Evolutionary conservation across 2,329 filamentous ascomycete genomes (phyloP).

Genomic region (Ophiostoma sp.): DNA sequence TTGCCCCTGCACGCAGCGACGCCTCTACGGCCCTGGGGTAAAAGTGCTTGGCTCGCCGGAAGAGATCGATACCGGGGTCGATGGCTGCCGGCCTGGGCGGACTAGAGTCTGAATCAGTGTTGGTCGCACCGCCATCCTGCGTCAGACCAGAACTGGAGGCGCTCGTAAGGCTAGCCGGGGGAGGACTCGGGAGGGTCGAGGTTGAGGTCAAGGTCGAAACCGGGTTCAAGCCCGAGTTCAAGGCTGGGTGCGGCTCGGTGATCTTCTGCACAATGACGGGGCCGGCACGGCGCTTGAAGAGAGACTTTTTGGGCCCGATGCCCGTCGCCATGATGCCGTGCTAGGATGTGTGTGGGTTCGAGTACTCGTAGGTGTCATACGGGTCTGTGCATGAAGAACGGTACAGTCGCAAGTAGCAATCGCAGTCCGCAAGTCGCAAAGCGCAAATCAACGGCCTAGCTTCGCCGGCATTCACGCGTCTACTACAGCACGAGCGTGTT

Average conservation of each 20-base stretch:
- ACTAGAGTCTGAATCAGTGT: background rate
- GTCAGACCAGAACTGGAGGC: background rate
- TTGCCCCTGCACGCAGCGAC: background rate
- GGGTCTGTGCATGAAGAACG: background rate
- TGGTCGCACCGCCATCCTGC: background rate
- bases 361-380: too few relatives aligned
- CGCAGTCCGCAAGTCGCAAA: too few relatives aligned
- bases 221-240: background rate
- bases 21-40: slow-evolving; percentile 34
- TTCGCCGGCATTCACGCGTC: background rate
- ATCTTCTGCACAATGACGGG: slow-evolving; percentile 7
- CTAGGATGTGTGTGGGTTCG: background rate
- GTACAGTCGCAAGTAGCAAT: background rate
- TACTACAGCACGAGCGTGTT: background rate
- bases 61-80: slow-evolving; percentile 38
- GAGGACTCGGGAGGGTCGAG: background rate
- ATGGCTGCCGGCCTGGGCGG: background rate
- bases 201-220: background rate
- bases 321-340: slow-evolving; percentile 2
- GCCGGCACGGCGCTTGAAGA: slow-evolving; percentile 7
- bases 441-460: background rate
- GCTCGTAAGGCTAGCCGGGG: background rate
- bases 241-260: background rate
- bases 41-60: slow-evolving; percentile 47
- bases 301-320: background rate